Evolutionary conservation across 2,329 filamentous ascomycete genomes (phyloP).

Genomic region (Monosporascus cannonballus): DNA sequence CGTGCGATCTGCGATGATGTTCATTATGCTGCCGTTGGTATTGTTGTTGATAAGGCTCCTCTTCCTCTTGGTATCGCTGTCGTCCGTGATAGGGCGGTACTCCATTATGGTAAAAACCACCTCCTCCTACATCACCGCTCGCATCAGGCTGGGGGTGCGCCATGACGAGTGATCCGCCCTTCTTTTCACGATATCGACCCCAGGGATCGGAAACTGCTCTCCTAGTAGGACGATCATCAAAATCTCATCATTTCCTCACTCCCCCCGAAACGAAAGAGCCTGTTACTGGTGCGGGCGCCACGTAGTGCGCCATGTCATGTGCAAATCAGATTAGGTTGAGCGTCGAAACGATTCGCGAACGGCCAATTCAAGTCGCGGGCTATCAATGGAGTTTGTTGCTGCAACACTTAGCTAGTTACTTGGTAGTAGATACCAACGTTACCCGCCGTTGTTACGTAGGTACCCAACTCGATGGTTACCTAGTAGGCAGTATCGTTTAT

Average conservation of each 20-base stretch:
- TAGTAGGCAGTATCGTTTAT: no score
- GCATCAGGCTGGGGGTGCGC: conserved; percentile 15
- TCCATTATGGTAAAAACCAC: conserved; percentile 17
- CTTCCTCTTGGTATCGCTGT: conserved; percentile 12
- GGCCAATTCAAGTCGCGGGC: background rate
- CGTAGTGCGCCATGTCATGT: background rate
- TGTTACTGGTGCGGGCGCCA: background rate
- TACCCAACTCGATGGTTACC: no score
- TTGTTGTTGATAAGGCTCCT: conserved; percentile 6
- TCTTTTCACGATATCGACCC: background rate
- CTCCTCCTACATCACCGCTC: background rate
- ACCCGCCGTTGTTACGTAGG: no score
- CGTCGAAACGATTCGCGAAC: no score
- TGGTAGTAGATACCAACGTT: no score
- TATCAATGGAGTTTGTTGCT: background rate
- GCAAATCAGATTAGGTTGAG: background rate
- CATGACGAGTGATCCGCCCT: conserved; percentile 10
- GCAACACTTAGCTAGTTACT: no score
- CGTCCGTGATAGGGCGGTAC: conserved; percentile 16
- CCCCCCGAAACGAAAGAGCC: background rate
- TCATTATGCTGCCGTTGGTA: conserved; percentile 2
- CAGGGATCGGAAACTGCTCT: background rate
- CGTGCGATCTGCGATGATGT: background rate
- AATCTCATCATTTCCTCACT: background rate
- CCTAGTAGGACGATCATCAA: background rate